Conservation (phyloP, 768 basidiomycete genomes). For the Serendipita sp. region DNA sequence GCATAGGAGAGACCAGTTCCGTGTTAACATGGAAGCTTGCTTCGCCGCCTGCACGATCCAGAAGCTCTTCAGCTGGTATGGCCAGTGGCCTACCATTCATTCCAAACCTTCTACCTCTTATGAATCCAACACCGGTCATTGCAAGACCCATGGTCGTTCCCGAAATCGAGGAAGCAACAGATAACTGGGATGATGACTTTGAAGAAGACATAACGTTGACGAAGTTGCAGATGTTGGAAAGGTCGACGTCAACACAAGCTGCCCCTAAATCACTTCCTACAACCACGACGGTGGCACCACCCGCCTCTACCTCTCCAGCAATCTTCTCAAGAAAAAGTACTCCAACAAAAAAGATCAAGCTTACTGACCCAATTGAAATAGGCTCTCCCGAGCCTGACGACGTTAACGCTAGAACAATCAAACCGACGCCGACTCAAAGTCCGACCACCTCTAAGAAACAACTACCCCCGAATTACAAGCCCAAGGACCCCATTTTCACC, state of each 20-base stretch:
- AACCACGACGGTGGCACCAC: background rate
- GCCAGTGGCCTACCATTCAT: background rate
- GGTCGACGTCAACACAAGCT: slow-evolving; percentile 8
- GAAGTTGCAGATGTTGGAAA: slow-evolving; percentile 38
- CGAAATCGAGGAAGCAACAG: slow-evolving; percentile 70
- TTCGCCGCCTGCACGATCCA: background rate
- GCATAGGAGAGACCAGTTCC: slow-evolving; percentile 7
- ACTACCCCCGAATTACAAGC: background rate
- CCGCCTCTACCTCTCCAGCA: background rate
- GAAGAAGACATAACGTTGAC: slow-evolving; percentile 81
- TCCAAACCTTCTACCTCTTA: background rate
- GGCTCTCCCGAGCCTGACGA: slow-evolving; percentile 20
- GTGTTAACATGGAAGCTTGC: background rate
- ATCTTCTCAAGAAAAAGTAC: background rate
- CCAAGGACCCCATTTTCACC: background rate
- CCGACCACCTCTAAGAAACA: background rate
- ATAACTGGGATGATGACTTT: slow-evolving; percentile 99
- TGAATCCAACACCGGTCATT: slow-evolving; percentile 20
- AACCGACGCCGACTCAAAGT: slow-evolving; percentile 33
- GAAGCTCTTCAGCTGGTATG: slow-evolving; percentile 4
- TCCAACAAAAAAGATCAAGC: background rate
- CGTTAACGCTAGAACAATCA: slow-evolving; percentile 67
- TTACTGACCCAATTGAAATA: slow-evolving; percentile 5
- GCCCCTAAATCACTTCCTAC: slow-evolving; percentile 11
- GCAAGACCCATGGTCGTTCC: slow-evolving; percentile 34